phyloP scores from a whole-genome alignment of 768 basidiomycete species.

The Suillus fuscotomentosus region DNA sequence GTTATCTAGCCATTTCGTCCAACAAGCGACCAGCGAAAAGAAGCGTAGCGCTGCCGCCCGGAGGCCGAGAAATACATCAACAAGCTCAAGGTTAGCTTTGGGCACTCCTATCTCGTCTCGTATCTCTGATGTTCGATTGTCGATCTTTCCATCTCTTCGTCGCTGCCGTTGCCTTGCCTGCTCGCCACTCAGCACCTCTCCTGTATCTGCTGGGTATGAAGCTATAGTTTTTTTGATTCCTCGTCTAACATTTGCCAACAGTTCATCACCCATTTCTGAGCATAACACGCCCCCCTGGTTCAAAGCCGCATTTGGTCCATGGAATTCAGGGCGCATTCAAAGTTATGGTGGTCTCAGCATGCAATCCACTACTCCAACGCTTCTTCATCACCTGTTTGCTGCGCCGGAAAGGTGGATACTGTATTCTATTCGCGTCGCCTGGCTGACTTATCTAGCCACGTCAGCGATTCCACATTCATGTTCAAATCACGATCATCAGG shows the following conservation, averaged over 20 bases:
- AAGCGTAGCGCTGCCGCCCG: conserved; percentile 63
- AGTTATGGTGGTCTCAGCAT: conserved; percentile 51
- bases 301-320: conserved; percentile 24
- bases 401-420: conserved; percentile 61
- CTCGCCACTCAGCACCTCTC: conserved; percentile 21
- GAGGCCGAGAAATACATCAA: conserved; percentile 64
- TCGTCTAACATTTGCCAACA: conserved; percentile 28
- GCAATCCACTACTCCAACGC: conserved; percentile 61
- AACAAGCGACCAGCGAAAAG: conserved; percentile 84
- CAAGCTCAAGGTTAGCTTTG: conserved; percentile 44
- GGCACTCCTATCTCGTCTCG: background rate
- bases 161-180: background rate
- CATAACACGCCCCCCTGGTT: conserved; percentile 26
- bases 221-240: conserved; percentile 31
- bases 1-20: conserved; percentile 64
- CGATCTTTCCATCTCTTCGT: conserved; percentile 1
- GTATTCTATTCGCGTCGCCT: conserved; percentile 19
- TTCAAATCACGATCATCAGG: conserved; percentile 41
- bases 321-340: conserved; percentile 25
- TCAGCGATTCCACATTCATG: conserved; percentile 38
- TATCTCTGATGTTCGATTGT: background rate
- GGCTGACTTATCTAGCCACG: conserved; percentile 14
- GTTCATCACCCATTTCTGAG: conserved; percentile 28
- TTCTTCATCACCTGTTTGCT: conserved; percentile 72
- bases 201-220: conserved; percentile 35